These are phyloP conservation scores for Starmerella bacillaris DNA, from an alignment of 805 yeast genomes.

Conservation along the genomic window DNA sequence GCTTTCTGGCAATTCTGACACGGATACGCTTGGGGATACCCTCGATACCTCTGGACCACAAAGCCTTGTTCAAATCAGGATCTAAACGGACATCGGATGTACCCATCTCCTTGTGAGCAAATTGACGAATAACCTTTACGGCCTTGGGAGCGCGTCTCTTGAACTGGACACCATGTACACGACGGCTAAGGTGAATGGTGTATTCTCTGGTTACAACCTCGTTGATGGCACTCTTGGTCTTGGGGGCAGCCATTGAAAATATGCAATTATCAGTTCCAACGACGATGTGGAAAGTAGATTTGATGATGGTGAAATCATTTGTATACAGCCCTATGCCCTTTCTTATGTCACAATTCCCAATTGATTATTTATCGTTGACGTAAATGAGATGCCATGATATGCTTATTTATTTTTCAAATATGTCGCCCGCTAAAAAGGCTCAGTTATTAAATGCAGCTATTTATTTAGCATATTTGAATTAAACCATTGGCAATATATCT, in stretches of 20 bases:
- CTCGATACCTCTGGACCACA: conserved; percentile 99
- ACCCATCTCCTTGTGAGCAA: conserved; percentile 98
- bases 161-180: conserved; percentile 98
- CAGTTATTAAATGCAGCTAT: no score
- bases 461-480: no score
- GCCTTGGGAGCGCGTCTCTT: conserved; percentile 99
- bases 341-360: no score
- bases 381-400: no score
- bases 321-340: no score
- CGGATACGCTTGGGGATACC: conserved; percentile 97
- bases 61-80: conserved; percentile 93
- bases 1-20: conserved; percentile 96
- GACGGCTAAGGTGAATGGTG: conserved; percentile 99
- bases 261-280: no score
- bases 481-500: no score
- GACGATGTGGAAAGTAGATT: no score
- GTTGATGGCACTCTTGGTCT: conserved; percentile 53
- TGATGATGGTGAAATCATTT: no score
- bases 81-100: conserved; percentile 97
- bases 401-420: no score
- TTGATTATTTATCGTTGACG: no score
- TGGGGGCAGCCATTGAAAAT: conserved; percentile 26
- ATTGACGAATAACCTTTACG: conserved; percentile 96
- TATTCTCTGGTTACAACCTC: conserved; percentile 99
- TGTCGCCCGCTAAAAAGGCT: no score